Evolutionary conservation across 441 rosid genomes (phyloP).

Genomic region (Mallotus japonicus): DNA sequence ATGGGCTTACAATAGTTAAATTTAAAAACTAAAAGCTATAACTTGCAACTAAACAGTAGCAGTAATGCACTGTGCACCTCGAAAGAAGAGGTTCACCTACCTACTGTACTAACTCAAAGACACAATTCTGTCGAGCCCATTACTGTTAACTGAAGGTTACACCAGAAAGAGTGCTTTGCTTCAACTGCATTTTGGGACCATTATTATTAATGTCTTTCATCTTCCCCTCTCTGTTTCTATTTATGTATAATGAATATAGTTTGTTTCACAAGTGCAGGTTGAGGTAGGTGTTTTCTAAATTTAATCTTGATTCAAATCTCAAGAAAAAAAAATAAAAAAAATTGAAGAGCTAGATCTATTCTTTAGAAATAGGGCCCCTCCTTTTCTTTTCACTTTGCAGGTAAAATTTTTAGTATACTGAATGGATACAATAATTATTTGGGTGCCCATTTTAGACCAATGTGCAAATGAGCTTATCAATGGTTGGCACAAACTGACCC

Average conservation of each 20-base stretch:
- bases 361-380: neutral
- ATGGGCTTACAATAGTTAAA: too few relatives aligned
- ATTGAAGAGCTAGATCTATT: neutral
- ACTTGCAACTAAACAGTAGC: too few relatives aligned
- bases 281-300: neutral
- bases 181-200: constrained; percentile 43
- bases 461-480: too few relatives aligned
- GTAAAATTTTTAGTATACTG: neutral
- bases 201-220: constrained; percentile 3
- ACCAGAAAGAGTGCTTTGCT: constrained; percentile 10
- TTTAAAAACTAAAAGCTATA: too few relatives aligned
- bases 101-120: constrained; percentile 1
- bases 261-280: neutral
- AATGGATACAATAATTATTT: neutral
- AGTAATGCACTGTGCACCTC: too few relatives aligned
- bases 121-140: constrained; percentile 45
- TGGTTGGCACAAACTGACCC: too few relatives aligned
- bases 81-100: neutral
- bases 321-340: neutral
- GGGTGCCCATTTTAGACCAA: too few relatives aligned
- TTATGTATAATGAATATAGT: too few relatives aligned
- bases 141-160: constrained; percentile 35
- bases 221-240: neutral
- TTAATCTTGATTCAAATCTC: neutral
- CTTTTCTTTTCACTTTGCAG: neutral